Base-by-base conservation (phyloP, 805 yeast species). In the Yamadazyma akitaensis region DNA sequence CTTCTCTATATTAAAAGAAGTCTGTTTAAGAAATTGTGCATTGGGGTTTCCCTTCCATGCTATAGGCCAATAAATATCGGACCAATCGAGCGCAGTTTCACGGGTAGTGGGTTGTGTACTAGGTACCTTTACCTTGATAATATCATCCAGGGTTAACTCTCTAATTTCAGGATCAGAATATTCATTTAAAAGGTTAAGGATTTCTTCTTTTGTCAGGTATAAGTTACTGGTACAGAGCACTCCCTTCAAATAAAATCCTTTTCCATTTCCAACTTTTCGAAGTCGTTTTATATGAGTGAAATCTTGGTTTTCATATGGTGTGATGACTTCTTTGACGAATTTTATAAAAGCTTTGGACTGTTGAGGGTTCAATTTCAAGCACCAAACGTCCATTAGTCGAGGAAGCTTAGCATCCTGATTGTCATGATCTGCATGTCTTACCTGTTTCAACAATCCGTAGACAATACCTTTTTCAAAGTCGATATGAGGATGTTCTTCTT, bases 41-140 rank as follows among this genome's bases (percentile, higher is more conserved):
- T 82, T 73, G 0, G 96, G 95, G 58, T 91, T 89, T 0, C 98
- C 98, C 54, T 90, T 83, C 98, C 98, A 94, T 34, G 88, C 75
- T 44, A 88, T 67, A 0, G 98, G 98, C 99, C 98, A 92, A 53
- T 76, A 78, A 14, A 67, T 53, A 3, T 63, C 46, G 2, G 90
- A 77, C 97, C 97, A 91, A 36, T 70, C 68, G 1, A 64, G 48
- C 18, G 85, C 76, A 13, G 80, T 62, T n/a, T 84, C 89, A 53
- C 84, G 86, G 3, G 88, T 81, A 5, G 76, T 71, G 0, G 97
- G 96, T n/a, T 78, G 75, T 46, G 72, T 72, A 21, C 57, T 57
- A 0, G 97, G 94, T 1, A 88, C 79, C 3, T 64, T 47, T 2
- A 59, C 49, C 21, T 52, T 39, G 25, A 43, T 37, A 9, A 48